These are phyloP conservation scores for Fraxinus angustifolia DNA, from an alignment of 305 asterid species.

Conservation along the genomic window DNA sequence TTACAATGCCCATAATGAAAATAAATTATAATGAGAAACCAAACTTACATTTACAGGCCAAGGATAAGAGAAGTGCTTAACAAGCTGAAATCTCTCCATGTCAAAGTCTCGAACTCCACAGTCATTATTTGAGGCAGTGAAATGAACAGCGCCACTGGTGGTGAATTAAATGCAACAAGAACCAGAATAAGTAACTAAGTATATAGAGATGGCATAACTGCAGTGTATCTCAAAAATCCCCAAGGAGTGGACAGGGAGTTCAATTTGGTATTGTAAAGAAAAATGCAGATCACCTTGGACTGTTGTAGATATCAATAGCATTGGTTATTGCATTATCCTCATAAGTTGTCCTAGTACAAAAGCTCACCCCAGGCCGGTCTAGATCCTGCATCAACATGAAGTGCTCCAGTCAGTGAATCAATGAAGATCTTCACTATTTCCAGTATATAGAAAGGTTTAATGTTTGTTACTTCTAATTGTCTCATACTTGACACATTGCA, in stretches of 20 bases:
- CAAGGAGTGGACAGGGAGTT: background rate
- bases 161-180: slow-evolving; percentile 24
- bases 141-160: slow-evolving; percentile 56
- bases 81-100: slow-evolving; percentile 59
- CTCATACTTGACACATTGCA: background rate
- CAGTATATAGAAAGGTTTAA: background rate
- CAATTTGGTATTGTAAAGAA: background rate
- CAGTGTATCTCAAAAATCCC: slow-evolving; percentile 5
- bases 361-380: slow-evolving; percentile 61
- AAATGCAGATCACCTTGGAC: slow-evolving; percentile 44
- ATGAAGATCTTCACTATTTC: background rate
- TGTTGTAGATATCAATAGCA: slow-evolving; percentile 58
- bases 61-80: slow-evolving; percentile 50
- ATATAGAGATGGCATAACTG: slow-evolving; percentile 7
- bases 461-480: background rate
- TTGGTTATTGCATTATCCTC: slow-evolving; percentile 71
- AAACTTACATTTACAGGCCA: slow-evolving; percentile 58
- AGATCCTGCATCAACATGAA: slow-evolving; percentile 44
- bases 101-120: slow-evolving; percentile 64
- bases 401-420: background rate
- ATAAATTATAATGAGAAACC: background rate
- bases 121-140: slow-evolving; percentile 65
- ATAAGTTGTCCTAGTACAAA: slow-evolving; percentile 65
- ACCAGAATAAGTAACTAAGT: slow-evolving; percentile 14
- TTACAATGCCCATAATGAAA: background rate